A percentile compares a stretch with the other conserved stretches of the same genome.
phyloP scores from a whole-genome alignment of 768 basidiomycete species.

The Cytidiella melzeri region DNA sequence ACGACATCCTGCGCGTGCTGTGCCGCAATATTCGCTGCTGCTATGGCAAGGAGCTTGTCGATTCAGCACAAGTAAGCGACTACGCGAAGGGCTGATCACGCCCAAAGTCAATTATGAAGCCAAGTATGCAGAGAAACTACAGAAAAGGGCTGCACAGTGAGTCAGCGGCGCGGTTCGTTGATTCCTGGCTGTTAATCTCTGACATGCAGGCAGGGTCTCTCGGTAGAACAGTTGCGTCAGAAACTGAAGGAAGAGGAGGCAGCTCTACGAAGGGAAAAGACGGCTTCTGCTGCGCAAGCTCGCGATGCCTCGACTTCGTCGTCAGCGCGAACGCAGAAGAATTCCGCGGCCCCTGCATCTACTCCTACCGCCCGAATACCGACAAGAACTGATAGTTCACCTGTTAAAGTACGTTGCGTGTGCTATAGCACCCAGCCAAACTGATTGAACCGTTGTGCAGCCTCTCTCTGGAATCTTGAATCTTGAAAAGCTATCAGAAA shows the following conservation, averaged over 20 bases:
- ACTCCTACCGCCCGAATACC: conserved; percentile 6
- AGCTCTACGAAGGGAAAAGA: conserved; percentile 14
- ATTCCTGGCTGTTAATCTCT: not conserved
- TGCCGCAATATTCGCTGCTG: not conserved
- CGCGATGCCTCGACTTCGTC: conserved; percentile 9
- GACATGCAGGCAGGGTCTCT: conserved; percentile 32
- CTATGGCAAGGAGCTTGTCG: no score
- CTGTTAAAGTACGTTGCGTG: conserved; percentile 46
- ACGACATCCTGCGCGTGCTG: not conserved
- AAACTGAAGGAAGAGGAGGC: conserved; percentile 25
- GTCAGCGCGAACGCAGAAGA: not conserved
- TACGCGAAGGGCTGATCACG: conserved; percentile 1
- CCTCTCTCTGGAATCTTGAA: conserved; percentile 80
- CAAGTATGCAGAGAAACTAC: conserved; percentile 69
- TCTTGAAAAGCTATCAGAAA: conserved; percentile 56
- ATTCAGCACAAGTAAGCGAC: conserved; percentile 1
- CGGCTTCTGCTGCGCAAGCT: conserved; percentile 12
- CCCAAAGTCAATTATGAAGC: conserved; percentile 29
- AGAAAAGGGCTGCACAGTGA: conserved; percentile 59
- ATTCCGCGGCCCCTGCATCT: conserved; percentile 12
- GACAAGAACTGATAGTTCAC: conserved; percentile 56
- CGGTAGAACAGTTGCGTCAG: conserved; percentile 32
- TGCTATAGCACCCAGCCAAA: not conserved
- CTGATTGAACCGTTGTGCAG: conserved; percentile 34
- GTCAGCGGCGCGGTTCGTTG: conserved; percentile 19